These are phyloP conservation scores for Yarrowia galli DNA, from an alignment of 1,139 yeast genomes.

Conservation along the genomic window DNA sequence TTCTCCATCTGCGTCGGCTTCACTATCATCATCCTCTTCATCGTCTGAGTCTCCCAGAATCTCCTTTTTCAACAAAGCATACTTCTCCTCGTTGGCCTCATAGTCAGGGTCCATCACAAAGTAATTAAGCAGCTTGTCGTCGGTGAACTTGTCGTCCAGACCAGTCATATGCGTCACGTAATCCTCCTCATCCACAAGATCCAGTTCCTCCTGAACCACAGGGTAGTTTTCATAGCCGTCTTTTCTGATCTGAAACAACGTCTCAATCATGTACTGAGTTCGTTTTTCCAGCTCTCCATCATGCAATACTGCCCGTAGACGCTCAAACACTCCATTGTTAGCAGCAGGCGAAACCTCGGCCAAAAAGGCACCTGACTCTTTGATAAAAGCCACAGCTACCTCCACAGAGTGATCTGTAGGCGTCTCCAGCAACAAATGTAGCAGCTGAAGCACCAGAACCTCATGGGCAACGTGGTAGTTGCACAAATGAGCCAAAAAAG, in stretches of 20 bases:
- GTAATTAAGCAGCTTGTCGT: slow-evolving; percentile 54
- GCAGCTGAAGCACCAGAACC: slow-evolving; percentile 66
- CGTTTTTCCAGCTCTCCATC: slow-evolving; percentile 59
- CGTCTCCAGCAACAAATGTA: slow-evolving; percentile 62
- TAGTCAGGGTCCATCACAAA: slow-evolving; percentile 63
- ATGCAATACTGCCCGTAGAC: slow-evolving; percentile 65
- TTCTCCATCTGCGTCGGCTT: slow-evolving; percentile 42
- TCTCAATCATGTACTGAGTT: slow-evolving; percentile 61
- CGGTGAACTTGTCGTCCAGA: slow-evolving; percentile 61
- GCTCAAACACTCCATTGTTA: slow-evolving; percentile 63
- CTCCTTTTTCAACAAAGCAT: slow-evolving; percentile 53
- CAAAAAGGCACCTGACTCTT: slow-evolving; percentile 57
- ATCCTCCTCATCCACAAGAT: slow-evolving; percentile 72
- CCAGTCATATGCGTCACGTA: slow-evolving; percentile 65
- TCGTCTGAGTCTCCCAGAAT: slow-evolving; percentile 58
- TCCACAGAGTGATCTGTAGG: slow-evolving; percentile 64
- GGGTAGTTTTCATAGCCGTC: slow-evolving; percentile 58
- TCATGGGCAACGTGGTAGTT: slow-evolving; percentile 73
- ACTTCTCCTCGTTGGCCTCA: slow-evolving; percentile 59
- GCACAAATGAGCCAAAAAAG: slow-evolving; percentile 67
- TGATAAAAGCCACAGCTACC: slow-evolving; percentile 56
- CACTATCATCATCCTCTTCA: slow-evolving; percentile 46
- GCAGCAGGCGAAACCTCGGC: slow-evolving; percentile 56
- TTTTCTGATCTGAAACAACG: slow-evolving; percentile 60
- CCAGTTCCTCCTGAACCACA: slow-evolving; percentile 56